Evolutionary conservation across 2,329 filamentous ascomycete genomes (phyloP).

Genomic region (Diaporthe ilicicola): DNA sequence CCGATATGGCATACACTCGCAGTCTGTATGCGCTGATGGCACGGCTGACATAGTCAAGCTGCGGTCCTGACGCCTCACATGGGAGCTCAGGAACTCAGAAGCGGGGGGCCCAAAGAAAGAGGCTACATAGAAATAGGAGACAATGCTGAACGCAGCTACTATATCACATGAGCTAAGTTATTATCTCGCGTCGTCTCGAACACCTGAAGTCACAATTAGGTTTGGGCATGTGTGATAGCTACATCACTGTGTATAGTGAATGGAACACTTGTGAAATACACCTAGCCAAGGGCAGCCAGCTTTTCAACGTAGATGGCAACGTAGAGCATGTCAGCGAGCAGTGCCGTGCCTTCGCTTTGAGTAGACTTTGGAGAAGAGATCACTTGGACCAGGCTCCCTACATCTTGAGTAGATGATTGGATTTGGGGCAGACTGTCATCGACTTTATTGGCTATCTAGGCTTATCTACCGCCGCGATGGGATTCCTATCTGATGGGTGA

Average conservation of each 20-base stretch:
- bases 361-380: too few species aligned
- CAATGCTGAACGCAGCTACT: not conserved
- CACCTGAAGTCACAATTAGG: not conserved
- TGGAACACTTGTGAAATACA: not conserved
- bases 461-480: slow-evolving; percentile 1
- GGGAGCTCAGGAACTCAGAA: too few species aligned
- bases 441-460: slow-evolving; percentile 13
- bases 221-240: not conserved
- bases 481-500: not conserved
- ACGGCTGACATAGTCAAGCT: not conserved
- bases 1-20: not conserved
- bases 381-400: too few species aligned
- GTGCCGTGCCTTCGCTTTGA: too few species aligned
- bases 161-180: not conserved
- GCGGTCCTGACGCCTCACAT: not conserved
- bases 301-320: not conserved
- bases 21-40: not conserved
- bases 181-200: not conserved
- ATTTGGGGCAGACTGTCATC: not conserved
- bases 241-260: not conserved
- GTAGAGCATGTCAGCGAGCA: not conserved
- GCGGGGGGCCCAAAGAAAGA: not conserved
- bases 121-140: not conserved
- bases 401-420: not conserved
- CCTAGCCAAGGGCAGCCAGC: not conserved